A percentile compares a stretch with the other conserved stretches of the same genome.
These are phyloP conservation scores for Coriolopsis trogii DNA, from an alignment of 1,284 basidiomycete species.

Conservation along the genomic window DNA sequence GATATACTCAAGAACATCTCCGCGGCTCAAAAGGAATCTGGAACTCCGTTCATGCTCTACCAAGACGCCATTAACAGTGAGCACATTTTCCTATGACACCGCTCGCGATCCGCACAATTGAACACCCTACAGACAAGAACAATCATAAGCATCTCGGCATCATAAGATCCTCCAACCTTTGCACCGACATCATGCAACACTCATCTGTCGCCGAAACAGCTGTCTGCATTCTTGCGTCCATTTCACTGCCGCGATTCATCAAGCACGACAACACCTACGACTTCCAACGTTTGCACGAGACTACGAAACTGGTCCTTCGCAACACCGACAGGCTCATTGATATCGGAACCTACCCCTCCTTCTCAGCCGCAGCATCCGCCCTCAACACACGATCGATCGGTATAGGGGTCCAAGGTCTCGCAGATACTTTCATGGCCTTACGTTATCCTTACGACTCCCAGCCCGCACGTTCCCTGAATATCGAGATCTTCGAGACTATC, in stretches of 20 bases:
- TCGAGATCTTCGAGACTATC: background rate
- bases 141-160: background rate
- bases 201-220: background rate
- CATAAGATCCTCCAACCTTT: background rate
- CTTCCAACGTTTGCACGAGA: background rate
- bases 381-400: background rate
- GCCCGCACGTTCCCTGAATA: background rate
- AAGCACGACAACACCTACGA: background rate
- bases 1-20: background rate
- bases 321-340: background rate
- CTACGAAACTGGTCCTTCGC: background rate
- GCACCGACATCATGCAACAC: background rate
- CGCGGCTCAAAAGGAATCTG: background rate
- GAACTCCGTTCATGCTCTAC: background rate
- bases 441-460: background rate
- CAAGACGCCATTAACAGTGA: background rate
- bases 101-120: background rate
- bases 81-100: background rate
- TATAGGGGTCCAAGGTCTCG: background rate
- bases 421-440: background rate
- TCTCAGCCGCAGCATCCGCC: background rate
- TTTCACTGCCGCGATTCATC: background rate
- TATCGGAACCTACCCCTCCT: background rate
- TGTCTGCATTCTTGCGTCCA: background rate
- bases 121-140: background rate